Conservation (phyloP, 441 rosid genomes). For the Adansonia gregorii region DNA sequence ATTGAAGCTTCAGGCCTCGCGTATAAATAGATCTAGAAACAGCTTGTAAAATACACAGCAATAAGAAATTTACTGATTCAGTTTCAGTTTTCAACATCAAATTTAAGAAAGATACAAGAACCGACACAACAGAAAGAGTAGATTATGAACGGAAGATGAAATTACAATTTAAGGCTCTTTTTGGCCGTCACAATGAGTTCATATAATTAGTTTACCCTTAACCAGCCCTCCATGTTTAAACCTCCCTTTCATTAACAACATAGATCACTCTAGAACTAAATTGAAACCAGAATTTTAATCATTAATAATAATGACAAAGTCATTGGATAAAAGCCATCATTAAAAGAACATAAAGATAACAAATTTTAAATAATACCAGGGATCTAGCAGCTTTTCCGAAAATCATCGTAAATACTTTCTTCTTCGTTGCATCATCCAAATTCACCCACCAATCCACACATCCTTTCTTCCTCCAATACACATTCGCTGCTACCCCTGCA, state of each 20-base stretch:
- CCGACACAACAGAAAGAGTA: not conserved
- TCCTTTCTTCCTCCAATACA: slow-evolving; percentile 92
- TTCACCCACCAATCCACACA: slow-evolving; percentile 89
- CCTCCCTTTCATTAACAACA: not conserved
- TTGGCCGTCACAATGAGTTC: not conserved
- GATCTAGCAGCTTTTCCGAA: slow-evolving; percentile 77
- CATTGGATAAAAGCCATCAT: not conserved
- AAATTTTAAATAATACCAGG: slow-evolving; percentile 55
- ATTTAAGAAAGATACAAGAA: slow-evolving; percentile 6
- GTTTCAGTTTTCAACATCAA: not conserved
- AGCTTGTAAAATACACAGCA: too few relatives aligned
- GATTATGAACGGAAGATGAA: slow-evolving; percentile 1
- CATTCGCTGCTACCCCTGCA: slow-evolving; percentile 65
- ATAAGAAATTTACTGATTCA: too few relatives aligned
- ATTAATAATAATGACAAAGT: not conserved
- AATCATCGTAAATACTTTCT: slow-evolving; percentile 47
- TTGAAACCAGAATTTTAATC: not conserved
- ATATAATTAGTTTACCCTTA: slow-evolving; percentile 13
- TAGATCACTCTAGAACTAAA: not conserved
- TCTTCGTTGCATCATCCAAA: slow-evolving; percentile 56
- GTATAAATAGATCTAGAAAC: too few relatives aligned
- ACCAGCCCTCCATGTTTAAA: slow-evolving; percentile 1
- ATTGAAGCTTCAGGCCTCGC: too few relatives aligned
- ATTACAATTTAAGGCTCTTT: slow-evolving; percentile 5
- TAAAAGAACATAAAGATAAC: not conserved